Evolutionary conservation across 2,329 filamentous ascomycete genomes (phyloP).

Genomic region (Aulographum hederae): DNA sequence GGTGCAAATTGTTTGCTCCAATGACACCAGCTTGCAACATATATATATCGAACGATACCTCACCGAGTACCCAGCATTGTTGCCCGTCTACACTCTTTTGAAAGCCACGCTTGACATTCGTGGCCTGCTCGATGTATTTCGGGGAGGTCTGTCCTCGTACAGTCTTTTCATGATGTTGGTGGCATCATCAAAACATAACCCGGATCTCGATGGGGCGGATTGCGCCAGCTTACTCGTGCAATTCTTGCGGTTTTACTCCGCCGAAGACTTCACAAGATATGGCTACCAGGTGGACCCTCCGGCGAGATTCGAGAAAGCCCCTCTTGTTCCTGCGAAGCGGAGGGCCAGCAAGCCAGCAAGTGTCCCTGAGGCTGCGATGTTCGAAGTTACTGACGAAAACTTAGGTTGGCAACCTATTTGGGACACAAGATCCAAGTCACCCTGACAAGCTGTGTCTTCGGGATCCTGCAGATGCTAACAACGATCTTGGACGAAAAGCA

Average conservation of each 20-base stretch:
- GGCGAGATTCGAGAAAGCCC: too few species aligned
- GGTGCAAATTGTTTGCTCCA: constrained; percentile 32
- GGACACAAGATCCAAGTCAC: constrained; percentile 14
- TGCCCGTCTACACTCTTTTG: constrained; percentile 28
- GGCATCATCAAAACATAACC: constrained; percentile 13
- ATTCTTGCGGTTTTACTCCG: constrained; percentile 33
- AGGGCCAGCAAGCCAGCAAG: too few species aligned
- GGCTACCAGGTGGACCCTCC: too few species aligned
- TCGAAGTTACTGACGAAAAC: too few species aligned
- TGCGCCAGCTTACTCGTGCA: constrained; percentile 24
- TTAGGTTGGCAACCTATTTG: too few species aligned
- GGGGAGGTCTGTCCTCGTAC: constrained; percentile 35
- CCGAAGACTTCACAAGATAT: too few species aligned
- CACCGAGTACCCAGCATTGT: constrained; percentile 29
- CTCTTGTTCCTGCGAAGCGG: too few species aligned
- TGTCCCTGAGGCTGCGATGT: too few species aligned
- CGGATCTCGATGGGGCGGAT: neutral
- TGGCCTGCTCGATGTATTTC: constrained; percentile 26
- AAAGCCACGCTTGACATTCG: constrained; percentile 32
- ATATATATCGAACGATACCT: constrained; percentile 26
- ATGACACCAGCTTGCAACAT: constrained; percentile 20
- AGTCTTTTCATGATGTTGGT: constrained; percentile 38
- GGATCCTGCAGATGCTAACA: constrained; percentile 38
- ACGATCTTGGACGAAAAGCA: constrained; percentile 35
- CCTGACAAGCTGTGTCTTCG: constrained; percentile 33